Evolutionary conservation across 2,329 filamentous ascomycete genomes (phyloP).

Genomic region (Paraphaeosphaeria sporulosa): DNA sequence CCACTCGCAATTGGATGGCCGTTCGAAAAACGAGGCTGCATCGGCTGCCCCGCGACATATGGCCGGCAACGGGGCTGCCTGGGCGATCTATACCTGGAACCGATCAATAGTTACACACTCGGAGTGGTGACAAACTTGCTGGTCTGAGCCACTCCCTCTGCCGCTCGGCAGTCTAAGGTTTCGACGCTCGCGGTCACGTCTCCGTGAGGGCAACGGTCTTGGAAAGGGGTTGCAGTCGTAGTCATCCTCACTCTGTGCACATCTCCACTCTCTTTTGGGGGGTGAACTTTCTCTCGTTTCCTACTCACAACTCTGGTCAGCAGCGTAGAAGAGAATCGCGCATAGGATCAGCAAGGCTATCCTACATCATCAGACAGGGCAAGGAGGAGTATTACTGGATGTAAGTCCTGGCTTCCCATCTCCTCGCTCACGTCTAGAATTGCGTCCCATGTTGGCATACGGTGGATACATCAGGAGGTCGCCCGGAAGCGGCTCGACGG

Average conservation of each 20-base stretch:
- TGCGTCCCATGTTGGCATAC: slow-evolving; percentile 18
- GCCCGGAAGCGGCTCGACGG: background rate
- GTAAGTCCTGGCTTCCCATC: slow-evolving; percentile 20
- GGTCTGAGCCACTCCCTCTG: background rate
- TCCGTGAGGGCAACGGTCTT: background rate
- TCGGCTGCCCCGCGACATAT: background rate
- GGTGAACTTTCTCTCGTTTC: background rate
- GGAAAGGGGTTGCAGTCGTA: too few species aligned
- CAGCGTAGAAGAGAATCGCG: background rate
- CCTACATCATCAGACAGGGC: slow-evolving; percentile 19
- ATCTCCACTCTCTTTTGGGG: background rate
- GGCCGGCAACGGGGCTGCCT: background rate
- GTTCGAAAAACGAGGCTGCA: background rate
- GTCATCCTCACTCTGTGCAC: background rate
- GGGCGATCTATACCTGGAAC: background rate
- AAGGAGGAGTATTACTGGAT: slow-evolving; percentile 35
- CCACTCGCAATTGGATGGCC: too few species aligned
- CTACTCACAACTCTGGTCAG: slow-evolving; percentile 17
- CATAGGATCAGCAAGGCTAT: slow-evolving; percentile 22
- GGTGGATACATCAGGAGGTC: slow-evolving; percentile 29
- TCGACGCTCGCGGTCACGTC: background rate
- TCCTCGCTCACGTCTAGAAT: slow-evolving; percentile 18
- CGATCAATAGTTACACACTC: background rate
- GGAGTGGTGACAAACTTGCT: background rate
- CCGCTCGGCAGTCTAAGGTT: slow-evolving; percentile 5